phyloP scores from a whole-genome alignment of 2,329 filamentous ascomycete genomes.

The Colletotrichum tabaci region DNA sequence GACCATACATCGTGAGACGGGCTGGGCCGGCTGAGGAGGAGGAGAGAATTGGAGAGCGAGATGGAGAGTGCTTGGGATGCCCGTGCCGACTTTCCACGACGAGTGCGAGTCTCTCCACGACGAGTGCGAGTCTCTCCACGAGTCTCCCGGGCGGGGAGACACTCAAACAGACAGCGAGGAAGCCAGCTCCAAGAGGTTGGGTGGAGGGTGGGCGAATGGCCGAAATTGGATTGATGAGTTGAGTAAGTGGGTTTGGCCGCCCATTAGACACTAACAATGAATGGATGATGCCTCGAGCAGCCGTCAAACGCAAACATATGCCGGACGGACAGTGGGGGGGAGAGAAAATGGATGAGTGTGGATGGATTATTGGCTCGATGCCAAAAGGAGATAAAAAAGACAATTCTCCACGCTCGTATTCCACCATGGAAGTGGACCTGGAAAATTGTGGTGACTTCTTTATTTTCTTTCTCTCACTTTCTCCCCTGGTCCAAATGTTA shows the following conservation, averaged over 20 bases:
- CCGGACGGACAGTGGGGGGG: neutral
- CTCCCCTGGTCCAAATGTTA: conserved; percentile 14
- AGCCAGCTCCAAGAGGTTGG: conserved; percentile 29
- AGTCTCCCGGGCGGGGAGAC: conserved; percentile 13
- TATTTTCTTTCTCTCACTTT: no score
- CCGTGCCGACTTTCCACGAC: conserved; percentile 26
- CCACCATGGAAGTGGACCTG: conserved; percentile 19
- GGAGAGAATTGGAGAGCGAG: conserved; percentile 1
- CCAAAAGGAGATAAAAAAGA: neutral
- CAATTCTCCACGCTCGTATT: conserved; percentile 37
- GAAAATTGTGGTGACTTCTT: conserved; percentile 16
- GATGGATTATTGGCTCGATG: conserved; percentile 5
- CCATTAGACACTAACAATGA: conserved; percentile 18
- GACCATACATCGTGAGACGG: conserved; percentile 24
- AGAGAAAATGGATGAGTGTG: neutral
- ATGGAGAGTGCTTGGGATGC: conserved; percentile 12
- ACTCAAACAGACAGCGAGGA: neutral
- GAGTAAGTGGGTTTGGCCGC: conserved; percentile 11
- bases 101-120: conserved; percentile 1
- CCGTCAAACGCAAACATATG: conserved; percentile 37
- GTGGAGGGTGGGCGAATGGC: conserved; percentile 11
- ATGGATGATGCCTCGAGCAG: conserved; percentile 35
- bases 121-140: conserved; percentile 3
- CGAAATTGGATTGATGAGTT: conserved; percentile 12
- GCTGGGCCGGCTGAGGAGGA: conserved; percentile 25